Percentiles rank a stretch among this genome's conserved stretches.
Conservation (phyloP, 805 yeast genomes). For the Jamesozyma rosinii region DNA sequence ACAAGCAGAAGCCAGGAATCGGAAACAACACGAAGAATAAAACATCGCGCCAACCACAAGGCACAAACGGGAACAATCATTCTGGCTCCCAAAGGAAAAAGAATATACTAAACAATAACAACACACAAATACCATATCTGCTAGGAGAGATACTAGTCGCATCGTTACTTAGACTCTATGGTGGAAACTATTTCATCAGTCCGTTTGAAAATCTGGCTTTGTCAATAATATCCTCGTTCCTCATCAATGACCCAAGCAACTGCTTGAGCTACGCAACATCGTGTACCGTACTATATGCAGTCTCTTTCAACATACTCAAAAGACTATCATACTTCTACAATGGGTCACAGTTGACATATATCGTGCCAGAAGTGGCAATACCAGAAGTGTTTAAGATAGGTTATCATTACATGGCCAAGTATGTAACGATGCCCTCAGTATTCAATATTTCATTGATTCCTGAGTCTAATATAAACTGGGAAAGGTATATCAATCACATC, state of each 20-base stretch:
- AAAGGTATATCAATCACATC: background rate
- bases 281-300: constrained; percentile 24
- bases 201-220: constrained; percentile 25
- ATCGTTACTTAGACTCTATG: constrained; percentile 1
- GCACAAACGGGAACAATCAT: background rate
- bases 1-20: background rate
- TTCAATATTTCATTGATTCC: background rate
- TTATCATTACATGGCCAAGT: background rate
- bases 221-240: constrained; percentile 27
- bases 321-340: constrained; percentile 6
- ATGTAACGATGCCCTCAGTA: background rate
- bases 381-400: background rate
- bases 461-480: background rate
- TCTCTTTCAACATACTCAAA: constrained; percentile 12
- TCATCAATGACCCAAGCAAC: constrained; percentile 27
- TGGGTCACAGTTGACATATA: background rate
- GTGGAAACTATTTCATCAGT: constrained; percentile 15
- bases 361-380: background rate
- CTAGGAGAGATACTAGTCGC: background rate
- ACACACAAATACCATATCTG: background rate
- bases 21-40: background rate
- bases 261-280: constrained; percentile 24
- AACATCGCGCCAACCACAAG: background rate
- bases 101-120: background rate
- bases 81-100: background rate